Conservation (phyloP, 768 basidiomycete genomes). For the Wakefieldia striispora region DNA sequence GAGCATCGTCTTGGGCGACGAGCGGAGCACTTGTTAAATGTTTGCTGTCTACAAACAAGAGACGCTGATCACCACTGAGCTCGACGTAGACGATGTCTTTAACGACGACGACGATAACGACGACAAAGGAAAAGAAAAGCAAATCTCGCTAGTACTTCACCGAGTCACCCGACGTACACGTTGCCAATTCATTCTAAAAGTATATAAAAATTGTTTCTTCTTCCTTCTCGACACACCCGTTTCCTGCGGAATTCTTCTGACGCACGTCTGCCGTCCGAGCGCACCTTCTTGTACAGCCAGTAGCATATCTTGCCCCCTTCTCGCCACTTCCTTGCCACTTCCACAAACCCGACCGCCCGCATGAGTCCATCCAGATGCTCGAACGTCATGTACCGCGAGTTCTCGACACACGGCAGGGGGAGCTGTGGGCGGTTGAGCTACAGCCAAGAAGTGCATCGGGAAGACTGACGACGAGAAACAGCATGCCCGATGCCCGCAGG, state of each 20-base stretch:
- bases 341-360: conserved; percentile 59
- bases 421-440: conserved; percentile 47
- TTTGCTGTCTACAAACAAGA: conserved; percentile 33
- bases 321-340: conserved; percentile 65
- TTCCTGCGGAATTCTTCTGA: conserved; percentile 49
- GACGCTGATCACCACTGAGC: conserved; percentile 18
- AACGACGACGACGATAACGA: conserved; percentile 3
- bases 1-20: conserved; percentile 29
- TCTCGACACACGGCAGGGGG: conserved; percentile 79
- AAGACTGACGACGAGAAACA: conserved; percentile 68
- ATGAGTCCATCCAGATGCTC: conserved; percentile 58
- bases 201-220: conserved; percentile 80
- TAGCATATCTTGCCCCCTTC: conserved; percentile 58
- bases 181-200: conserved; percentile 26
- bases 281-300: conserved; percentile 67
- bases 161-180: neutral
- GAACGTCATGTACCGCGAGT: conserved; percentile 79
- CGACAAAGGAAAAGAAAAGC: conserved; percentile 6
- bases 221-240: conserved; percentile 56
- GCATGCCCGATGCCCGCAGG: conserved; percentile 50
- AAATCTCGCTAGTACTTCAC: conserved; percentile 3
- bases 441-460: neutral
- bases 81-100: conserved; percentile 3
- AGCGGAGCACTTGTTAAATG: conserved; percentile 22
- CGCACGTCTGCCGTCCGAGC: neutral